These are phyloP conservation scores for Dictyostelium purpureum DNA, from an alignment of 78 protist species.

Conservation along the genomic window DNA sequence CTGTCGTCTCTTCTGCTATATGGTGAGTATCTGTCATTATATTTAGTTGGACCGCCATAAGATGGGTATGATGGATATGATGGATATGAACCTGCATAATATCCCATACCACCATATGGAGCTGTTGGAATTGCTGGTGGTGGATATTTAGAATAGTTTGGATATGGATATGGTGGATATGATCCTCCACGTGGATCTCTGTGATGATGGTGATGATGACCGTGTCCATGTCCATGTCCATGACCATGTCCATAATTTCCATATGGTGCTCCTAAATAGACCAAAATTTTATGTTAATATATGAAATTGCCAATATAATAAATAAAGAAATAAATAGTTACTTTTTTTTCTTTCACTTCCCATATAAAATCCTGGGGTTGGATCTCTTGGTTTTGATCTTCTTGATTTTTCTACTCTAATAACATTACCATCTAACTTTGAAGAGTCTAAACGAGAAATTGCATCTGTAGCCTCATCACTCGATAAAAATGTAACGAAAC, in stretches of 20 bases:
- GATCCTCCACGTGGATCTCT: conserved; percentile 11
- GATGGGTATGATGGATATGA: conserved; percentile 24
- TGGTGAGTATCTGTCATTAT: conserved; percentile 7
- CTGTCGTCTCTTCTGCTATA: background rate
- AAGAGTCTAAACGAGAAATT: conserved; percentile 20
- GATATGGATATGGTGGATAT: conserved; percentile 20
- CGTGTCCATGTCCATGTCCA: too few species aligned
- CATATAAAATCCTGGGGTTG: conserved; percentile 73
- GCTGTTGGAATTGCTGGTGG: conserved; percentile 22
- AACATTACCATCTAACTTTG: conserved; percentile 48
- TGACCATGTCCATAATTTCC: background rate
- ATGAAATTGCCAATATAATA: background rate
- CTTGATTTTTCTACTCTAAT: conserved; percentile 59
- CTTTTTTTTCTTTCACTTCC: conserved; percentile 54
- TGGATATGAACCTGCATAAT: conserved; percentile 12
- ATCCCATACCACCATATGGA: conserved; percentile 56
- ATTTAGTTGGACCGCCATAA: background rate
- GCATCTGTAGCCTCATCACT: conserved; percentile 63
- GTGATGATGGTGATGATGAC: conserved; percentile 16
- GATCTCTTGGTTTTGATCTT: conserved; percentile 67
- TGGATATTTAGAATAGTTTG: conserved; percentile 7
- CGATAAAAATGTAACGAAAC: conserved; percentile 29
- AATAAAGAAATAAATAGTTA: background rate
- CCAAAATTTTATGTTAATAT: background rate
- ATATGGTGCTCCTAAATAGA: background rate